Evolutionary conservation across 352 stramenopile species (phyloP), one percentile per base, ranked within the genome.

Genomic region (Pythium scleroteichum): DNA sequence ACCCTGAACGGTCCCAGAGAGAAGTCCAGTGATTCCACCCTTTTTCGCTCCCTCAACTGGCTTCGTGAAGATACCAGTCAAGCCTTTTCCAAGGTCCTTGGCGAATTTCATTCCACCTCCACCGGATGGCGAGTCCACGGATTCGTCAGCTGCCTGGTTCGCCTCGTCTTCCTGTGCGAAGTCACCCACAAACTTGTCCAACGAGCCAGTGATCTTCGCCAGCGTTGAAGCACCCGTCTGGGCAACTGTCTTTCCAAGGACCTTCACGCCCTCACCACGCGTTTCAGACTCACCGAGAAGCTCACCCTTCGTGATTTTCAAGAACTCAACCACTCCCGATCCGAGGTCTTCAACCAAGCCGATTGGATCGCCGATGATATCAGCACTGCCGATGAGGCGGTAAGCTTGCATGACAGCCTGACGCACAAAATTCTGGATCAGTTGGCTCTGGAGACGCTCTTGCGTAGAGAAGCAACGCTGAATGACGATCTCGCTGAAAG

Each of bases 241-340:
- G 12, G 88, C 82, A 17, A 95, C 87, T 0, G 84, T 95, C 61
- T 95, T 94, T 9, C 86, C 86, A 1, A 95, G 58, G 2, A 95
- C 81, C 63, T 94, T 94, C 10, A 95, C 86, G 61, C 86, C 86
- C 62, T 95, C 84, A 16, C 86, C 86, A 47, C 86, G 80, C 16
- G 86, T 95, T 45, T 95, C 81, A 9, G 84, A 78, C 52, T 92
- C 84, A 3, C 86, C 86, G n/a, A 78, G 72, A 12, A 95, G 56
- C 48, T 95, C 86, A 24, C 85, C 82, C 65, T 90, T 93, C n/a
- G 86, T 95, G 54, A 95, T 92, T 66, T 94, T 95, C 24, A 95
- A 48, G 56, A 95, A 95, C 42, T 93, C 83, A 4, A 94, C 76
- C 12, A 95, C 81, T 41, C 86, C 86, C n/a, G 82, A 93, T 4